Conservation (phyloP, 768 basidiomycete genomes). For the Hortiboletus flavorubellus region DNA sequence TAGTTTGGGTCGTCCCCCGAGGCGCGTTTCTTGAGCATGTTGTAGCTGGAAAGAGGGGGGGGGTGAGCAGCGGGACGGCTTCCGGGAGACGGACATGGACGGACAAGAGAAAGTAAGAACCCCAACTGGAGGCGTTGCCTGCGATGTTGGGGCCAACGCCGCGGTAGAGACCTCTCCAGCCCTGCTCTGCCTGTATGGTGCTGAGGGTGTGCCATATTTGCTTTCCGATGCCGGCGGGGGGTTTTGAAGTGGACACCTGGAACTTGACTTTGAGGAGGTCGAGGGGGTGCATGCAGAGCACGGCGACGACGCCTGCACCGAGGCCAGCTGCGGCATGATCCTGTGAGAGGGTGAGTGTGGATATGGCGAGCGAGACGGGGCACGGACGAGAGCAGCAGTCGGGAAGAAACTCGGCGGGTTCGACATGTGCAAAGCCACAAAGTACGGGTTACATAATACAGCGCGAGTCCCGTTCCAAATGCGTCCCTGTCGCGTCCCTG, state of each 20-base stretch:
- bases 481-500: neutral
- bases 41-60: constrained; percentile 57
- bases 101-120: constrained; percentile 96
- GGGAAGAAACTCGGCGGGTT: constrained; percentile 42
- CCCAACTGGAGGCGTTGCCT: constrained; percentile 96
- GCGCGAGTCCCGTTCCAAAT: neutral
- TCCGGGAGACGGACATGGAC: constrained; percentile 1
- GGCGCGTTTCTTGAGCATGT: constrained; percentile 85
- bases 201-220: constrained; percentile 75
- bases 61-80: constrained; percentile 4
- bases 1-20: constrained; percentile 62
- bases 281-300: constrained; percentile 94
- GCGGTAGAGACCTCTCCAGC: constrained; percentile 85
- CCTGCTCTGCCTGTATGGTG: constrained; percentile 70
- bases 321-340: constrained; percentile 96
- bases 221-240: constrained; percentile 57
- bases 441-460: constrained; percentile 16
- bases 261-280: constrained; percentile 94
- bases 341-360: constrained; percentile 37
- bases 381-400: constrained; percentile 33
- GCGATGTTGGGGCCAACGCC: constrained; percentile 89
- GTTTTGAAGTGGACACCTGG: constrained; percentile 75
- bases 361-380: neutral
- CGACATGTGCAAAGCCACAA: constrained; percentile 22
- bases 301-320: constrained; percentile 87